Evolutionary conservation across 2,329 filamentous ascomycete species (phyloP).

Genomic region (Sphaerulina musiva): DNA sequence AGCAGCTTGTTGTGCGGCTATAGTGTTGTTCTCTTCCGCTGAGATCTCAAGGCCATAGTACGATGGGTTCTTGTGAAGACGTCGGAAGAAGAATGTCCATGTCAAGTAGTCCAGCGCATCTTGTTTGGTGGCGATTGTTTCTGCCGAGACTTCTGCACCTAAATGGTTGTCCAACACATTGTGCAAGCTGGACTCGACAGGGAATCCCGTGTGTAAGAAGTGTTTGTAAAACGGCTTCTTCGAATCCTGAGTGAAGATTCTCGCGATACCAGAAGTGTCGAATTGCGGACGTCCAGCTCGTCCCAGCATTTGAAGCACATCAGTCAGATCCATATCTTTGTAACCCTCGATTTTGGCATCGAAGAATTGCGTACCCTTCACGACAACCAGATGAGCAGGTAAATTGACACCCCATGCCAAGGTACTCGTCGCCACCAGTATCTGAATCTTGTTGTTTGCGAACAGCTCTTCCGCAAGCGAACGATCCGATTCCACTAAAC

Average conservation of each 20-base stretch:
- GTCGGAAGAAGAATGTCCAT: slow-evolving; percentile 98
- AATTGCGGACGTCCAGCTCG: slow-evolving; percentile 94
- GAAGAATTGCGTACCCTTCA: slow-evolving; percentile 97
- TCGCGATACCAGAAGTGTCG: slow-evolving; percentile 88
- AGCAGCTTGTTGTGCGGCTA: slow-evolving; percentile 75
- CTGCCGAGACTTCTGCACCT: slow-evolving; percentile 86
- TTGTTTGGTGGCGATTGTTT: slow-evolving; percentile 88
- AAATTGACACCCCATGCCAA: slow-evolving; percentile 97
- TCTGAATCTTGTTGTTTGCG: slow-evolving; percentile 95
- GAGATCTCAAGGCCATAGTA: slow-evolving; percentile 96
- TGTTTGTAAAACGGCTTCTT: slow-evolving; percentile 99
- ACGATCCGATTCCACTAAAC: slow-evolving; percentile 88
- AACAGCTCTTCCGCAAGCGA: slow-evolving; percentile 91
- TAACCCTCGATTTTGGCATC: slow-evolving; percentile 97
- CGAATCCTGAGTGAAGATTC: slow-evolving; percentile 93
- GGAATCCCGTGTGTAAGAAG: slow-evolving; percentile 95
- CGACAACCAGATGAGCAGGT: slow-evolving; percentile 89
- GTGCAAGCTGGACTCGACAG: slow-evolving; percentile 91
- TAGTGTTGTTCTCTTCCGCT: slow-evolving; percentile 83
- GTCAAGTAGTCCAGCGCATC: slow-evolving; percentile 96
- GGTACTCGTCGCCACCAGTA: slow-evolving; percentile 90
- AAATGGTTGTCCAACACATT: slow-evolving; percentile 96
- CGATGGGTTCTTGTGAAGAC: slow-evolving; percentile 94
- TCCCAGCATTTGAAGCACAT: slow-evolving; percentile 96
- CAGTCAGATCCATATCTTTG: slow-evolving; percentile 97